Percentiles rank a stretch among this genome's conserved stretches.
phyloP scores from a whole-genome alignment of 352 stramenopile species.

The Pythium aphanidermatum region DNA sequence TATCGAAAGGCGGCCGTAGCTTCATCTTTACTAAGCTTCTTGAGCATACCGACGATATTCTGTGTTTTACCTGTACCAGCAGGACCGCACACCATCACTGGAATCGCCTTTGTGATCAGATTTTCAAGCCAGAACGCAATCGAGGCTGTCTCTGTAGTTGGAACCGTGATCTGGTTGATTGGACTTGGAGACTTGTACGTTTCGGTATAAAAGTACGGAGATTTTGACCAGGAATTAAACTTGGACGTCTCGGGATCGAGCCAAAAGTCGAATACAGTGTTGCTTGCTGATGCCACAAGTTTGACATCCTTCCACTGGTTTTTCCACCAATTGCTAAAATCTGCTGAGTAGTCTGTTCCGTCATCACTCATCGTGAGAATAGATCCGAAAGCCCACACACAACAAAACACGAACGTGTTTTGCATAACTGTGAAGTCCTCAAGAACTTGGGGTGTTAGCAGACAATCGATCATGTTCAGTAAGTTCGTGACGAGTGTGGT shows the following conservation, averaged over 20 bases:
- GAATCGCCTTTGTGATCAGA: conserved; percentile 85
- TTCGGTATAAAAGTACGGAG: conserved; percentile 92
- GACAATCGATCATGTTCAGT: conserved; percentile 93
- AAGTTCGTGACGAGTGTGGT: conserved; percentile 91
- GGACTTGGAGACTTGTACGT: conserved; percentile 80
- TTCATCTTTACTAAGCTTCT: conserved; percentile 88
- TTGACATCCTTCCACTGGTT: conserved; percentile 95
- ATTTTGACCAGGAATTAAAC: conserved; percentile 95
- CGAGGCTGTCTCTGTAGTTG: conserved; percentile 93
- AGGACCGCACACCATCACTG: conserved; percentile 93
- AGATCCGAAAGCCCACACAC: conserved; percentile 94
- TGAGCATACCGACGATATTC: conserved; percentile 93
- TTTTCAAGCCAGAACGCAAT: conserved; percentile 96
- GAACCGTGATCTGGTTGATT: conserved; percentile 90
- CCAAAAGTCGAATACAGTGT: conserved; percentile 98
- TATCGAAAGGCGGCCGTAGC: conserved; percentile 76
- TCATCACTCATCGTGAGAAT: conserved; percentile 91
- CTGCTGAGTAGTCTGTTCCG: conserved; percentile 90
- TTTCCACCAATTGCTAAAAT: conserved; percentile 96
- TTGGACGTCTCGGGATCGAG: conserved; percentile 88
- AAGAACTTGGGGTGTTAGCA: conserved; percentile 78
- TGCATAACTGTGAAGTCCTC: conserved; percentile 78
- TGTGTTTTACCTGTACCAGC: conserved; percentile 95
- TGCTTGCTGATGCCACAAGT: conserved; percentile 87
- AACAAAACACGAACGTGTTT: conserved; percentile 95